Base-by-base conservation (phyloP, 2,329 filamentous ascomycete genomes). In the Lachnellula hyalina region DNA sequence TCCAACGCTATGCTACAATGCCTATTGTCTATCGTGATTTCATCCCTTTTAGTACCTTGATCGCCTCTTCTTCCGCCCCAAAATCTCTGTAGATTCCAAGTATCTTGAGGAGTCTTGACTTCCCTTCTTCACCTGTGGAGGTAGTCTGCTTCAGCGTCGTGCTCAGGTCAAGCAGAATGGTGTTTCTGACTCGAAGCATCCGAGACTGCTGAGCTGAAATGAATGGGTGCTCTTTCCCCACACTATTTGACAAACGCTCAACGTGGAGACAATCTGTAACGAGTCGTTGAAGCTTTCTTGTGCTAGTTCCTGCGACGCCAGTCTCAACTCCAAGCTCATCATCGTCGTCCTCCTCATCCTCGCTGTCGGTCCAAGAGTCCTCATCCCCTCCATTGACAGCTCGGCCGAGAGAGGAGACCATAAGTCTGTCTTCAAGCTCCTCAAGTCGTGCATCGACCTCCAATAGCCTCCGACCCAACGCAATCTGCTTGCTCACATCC, bases 391-490 rank as follows among this genome's bases (percentile, higher is more conserved):
- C 66, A 38, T 70, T 64, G 21, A 51, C 54, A 32, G 55, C 54
- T 3, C 59, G 60, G 40, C 61, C 63, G 25, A 68, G 62, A 15
- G 63, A 70, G 12, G 58, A 78, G 23, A 90, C 74, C 46, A 83
- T 79, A 25, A 92, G 70, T 35, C 76, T 74, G 41, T 78, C 79
- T 68, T 92, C 89, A 45, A 92, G 68, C 52, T 81, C 78, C 5
- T 75, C 73, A 38, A 90, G 65, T 52, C 84, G 69, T 57, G 84
- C 82, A 52, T 87, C 82, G 17, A 87, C 72, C 68, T 90, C 87
- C 28, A 92, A 68, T 74, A 92, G 77, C 62, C 76, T 76, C 57
- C 83, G 72, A 0, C 81, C 84, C 2, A 71, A 61, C 62, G 87
- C 83, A 42, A 93, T 85, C 49, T 85, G 77, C 12, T 73, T 72